Evolutionary conservation across 1,139 yeast species (phyloP).

Genomic region (Geotrichum fermentans): DNA sequence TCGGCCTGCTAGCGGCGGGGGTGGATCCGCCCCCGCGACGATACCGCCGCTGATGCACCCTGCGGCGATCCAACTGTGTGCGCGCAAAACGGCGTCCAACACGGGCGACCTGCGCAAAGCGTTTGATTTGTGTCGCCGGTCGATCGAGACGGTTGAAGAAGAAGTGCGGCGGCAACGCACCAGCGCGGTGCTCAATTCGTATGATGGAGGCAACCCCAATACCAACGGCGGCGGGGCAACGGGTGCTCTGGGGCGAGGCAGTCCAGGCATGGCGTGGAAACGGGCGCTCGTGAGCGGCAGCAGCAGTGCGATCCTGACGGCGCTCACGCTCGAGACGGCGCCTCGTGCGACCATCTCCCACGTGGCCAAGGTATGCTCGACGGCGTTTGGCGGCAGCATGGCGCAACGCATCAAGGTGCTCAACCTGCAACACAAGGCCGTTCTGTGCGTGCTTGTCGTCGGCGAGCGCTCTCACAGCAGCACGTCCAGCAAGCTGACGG

Average conservation of each 20-base stretch:
- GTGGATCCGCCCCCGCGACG: neutral
- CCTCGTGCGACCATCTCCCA: constrained; percentile 72
- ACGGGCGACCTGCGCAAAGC: constrained; percentile 92
- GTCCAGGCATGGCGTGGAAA: constrained; percentile 12
- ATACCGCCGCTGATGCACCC: constrained; percentile 57
- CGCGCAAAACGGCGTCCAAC: constrained; percentile 78
- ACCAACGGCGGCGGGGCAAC: neutral
- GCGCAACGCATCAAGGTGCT: constrained; percentile 49
- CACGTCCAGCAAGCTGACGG: constrained; percentile 40
- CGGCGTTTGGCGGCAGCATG: constrained; percentile 46
- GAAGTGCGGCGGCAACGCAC: constrained; percentile 27
- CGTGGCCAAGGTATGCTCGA: constrained; percentile 71
- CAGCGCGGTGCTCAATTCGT: neutral
- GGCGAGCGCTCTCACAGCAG: neutral
- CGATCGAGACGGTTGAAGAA: constrained; percentile 70
- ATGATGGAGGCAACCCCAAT: neutral
- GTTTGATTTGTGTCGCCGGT: constrained; percentile 75
- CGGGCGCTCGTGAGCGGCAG: constrained; percentile 15
- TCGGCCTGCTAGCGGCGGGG: constrained; percentile 18
- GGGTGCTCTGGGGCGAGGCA: neutral
- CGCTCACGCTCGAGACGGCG: constrained; percentile 16
- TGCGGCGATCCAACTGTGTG: constrained; percentile 75
- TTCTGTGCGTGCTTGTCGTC: constrained; percentile 41
- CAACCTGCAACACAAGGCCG: constrained; percentile 66
- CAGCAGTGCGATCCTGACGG: constrained; percentile 8